Evolutionary conservation across 805 yeast genomes (phyloP), one percentile per base, ranked within the genome.

Genomic region (Jamesozyma lodderae): DNA sequence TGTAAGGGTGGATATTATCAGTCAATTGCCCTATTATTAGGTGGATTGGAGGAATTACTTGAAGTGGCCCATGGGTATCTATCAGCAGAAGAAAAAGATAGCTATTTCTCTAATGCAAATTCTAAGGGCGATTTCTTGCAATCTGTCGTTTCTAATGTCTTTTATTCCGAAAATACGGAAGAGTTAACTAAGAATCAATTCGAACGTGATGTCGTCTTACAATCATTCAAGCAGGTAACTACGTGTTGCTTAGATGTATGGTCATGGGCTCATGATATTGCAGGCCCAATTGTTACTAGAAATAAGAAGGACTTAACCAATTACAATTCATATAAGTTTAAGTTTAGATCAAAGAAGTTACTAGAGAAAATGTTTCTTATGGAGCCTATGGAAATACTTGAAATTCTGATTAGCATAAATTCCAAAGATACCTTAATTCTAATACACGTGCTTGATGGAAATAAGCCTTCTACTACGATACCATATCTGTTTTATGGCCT

Each of bases 391-490:
- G 90, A 85, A 50, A 76, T 79, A 0, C 59, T 86, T 40, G 94
- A 83, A 49, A 69, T 78, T 6, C 57, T 88, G 41, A 68, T 85
- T 14, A 55, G 55, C 14, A 50, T 59, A 9, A 59, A 58, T 16
- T 44, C 44, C 4, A 48, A 49, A 14, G 48, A 55, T 20, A 44
- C 51, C 4, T 48, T 48, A 19, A 46, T 57, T 6, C 49, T 71
- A 5, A 64, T 76, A 10, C 86, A 83, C 55, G 79, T 82, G 2
- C 62, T 88, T 35, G 96, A 88, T 60, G 90, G 92, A 0, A 81
- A 94, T 6, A 74, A 83, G 45, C 82, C 94, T 0, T 82, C 77
- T 40, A 50, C 74, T 4, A 81, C 94, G 0, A 63, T 86, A 11
- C 88, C 94, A 0, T 70, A 73, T 47, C 62, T 87, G 4, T 66